These are phyloP conservation scores for Vigna reflexopilosa DNA, from an alignment of 306 rosid genomes.

Conservation along the genomic window DNA sequence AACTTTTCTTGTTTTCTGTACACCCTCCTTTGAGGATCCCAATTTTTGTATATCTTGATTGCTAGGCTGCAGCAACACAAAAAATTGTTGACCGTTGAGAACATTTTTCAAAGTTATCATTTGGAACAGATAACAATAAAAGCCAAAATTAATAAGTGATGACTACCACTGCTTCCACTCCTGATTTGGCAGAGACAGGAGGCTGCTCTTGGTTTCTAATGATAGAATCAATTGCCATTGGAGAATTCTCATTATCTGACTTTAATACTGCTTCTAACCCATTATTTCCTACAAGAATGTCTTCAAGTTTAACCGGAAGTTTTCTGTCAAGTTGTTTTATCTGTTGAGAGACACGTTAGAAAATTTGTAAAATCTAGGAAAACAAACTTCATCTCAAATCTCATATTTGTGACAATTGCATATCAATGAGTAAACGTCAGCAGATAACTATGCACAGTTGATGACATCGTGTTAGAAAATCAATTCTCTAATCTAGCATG, in stretches of 20 bases:
- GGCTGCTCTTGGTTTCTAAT: slow-evolving; percentile 31
- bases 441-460: not conserved
- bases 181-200: slow-evolving; percentile 36
- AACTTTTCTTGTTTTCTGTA: slow-evolving; percentile 52
- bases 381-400: slow-evolving; percentile 25
- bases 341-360: slow-evolving; percentile 57
- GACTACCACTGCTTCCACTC: slow-evolving; percentile 48
- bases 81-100: not conserved
- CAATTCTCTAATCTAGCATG: slow-evolving; percentile 23
- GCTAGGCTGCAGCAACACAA: slow-evolving; percentile 45
- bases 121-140: slow-evolving; percentile 10
- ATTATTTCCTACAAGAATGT: slow-evolving; percentile 55
- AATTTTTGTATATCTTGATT: slow-evolving; percentile 45
- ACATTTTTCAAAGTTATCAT: slow-evolving; percentile 30
- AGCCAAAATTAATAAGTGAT: slow-evolving; percentile 35
- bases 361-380: slow-evolving; percentile 37
- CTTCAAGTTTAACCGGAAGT: slow-evolving; percentile 65
- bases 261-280: slow-evolving; percentile 45
- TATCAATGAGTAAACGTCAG: slow-evolving; percentile 32
- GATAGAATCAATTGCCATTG: slow-evolving; percentile 23
- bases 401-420: slow-evolving; percentile 19
- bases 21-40: slow-evolving; percentile 54
- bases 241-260: slow-evolving; percentile 35
- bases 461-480: slow-evolving; percentile 30
- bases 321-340: slow-evolving; percentile 64